Evolutionary conservation across 192 early-diverging fungal genomes (phyloP).

Genomic region (Gaertneriomyces semiglobifer): DNA sequence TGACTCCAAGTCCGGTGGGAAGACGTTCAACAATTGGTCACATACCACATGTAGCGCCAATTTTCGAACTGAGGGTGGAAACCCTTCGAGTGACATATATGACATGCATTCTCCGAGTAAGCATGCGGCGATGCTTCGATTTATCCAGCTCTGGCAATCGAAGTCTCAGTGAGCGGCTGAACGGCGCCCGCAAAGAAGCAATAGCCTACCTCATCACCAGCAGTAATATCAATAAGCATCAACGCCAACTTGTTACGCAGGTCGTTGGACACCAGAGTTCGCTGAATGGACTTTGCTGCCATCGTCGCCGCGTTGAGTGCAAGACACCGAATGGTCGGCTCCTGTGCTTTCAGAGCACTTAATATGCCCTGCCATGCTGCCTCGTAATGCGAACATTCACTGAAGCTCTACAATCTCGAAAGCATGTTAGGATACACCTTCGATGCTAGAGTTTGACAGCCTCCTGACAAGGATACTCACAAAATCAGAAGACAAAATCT

Average conservation of each 20-base stretch:
- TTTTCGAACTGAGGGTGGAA: constrained; percentile 23
- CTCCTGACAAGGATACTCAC: constrained; percentile 2
- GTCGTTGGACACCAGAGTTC: constrained; percentile 13
- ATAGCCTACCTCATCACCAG: constrained; percentile 28
- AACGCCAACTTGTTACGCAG: constrained; percentile 13
- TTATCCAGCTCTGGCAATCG: constrained; percentile 17
- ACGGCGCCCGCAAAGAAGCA: too few relatives aligned
- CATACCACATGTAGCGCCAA: constrained; percentile 35
- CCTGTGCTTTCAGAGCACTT: constrained; percentile 14
- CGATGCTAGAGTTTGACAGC: background rate
- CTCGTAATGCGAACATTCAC: constrained; percentile 22
- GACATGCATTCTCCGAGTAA: constrained; percentile 20
- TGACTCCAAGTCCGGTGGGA: constrained; percentile 31
- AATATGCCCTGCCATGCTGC: constrained; percentile 22
- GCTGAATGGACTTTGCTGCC: constrained; percentile 15
- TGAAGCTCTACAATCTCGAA: constrained; percentile 20
- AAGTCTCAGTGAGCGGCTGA: background rate
- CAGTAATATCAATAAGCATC: constrained; percentile 15
- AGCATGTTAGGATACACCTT: background rate
- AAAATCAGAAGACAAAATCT: constrained; percentile 20
- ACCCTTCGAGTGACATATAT: background rate
- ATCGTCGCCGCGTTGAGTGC: constrained; percentile 20
- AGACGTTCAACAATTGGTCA: constrained; percentile 30
- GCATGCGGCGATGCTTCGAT: constrained; percentile 21
- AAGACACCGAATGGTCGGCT: constrained; percentile 26